A percentile compares a stretch with the other conserved stretches of the same genome.
These are phyloP conservation scores for Elasticomyces elasticus DNA, from an alignment of 495 filamentous ascomycete genomes.

Conservation along the genomic window DNA sequence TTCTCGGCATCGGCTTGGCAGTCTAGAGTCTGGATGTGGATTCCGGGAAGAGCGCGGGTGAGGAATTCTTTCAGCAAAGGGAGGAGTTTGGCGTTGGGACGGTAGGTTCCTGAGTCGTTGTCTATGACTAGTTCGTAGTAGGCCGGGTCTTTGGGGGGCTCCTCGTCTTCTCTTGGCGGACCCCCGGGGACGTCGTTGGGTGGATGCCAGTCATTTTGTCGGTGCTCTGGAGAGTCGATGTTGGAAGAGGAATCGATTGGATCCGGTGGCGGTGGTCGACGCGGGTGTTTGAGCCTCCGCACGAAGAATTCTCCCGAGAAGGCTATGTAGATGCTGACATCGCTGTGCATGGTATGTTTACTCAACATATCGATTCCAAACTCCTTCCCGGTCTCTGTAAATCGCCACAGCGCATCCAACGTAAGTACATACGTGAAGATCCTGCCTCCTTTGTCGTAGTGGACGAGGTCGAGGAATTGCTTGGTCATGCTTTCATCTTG, in stretches of 20 bases:
- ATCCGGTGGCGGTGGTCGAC: conserved; percentile 20
- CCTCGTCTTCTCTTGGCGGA: conserved; percentile 25
- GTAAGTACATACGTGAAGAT: conserved; percentile 91
- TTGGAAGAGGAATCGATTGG: conserved; percentile 6
- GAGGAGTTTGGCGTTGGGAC: conserved; percentile 66
- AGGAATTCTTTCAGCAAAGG: conserved; percentile 61
- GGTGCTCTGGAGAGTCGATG: not conserved
- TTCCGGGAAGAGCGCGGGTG: conserved; percentile 57
- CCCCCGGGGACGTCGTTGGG: conserved; percentile 35
- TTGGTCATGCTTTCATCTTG: conserved; percentile 52
- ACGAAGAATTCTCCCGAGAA: conserved; percentile 92
- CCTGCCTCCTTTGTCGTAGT: conserved; percentile 72
- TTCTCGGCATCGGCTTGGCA: conserved; percentile 55
- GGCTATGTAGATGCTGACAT: conserved; percentile 81
- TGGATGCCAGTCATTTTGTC: conserved; percentile 18
- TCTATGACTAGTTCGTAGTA: conserved; percentile 86
- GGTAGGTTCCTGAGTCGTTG: conserved; percentile 89
- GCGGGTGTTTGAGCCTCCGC: conserved; percentile 45
- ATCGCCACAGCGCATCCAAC: conserved; percentile 72
- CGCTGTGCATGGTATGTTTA: conserved; percentile 93
- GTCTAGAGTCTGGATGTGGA: conserved; percentile 59
- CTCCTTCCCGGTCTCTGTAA: conserved; percentile 90
- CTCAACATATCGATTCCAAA: conserved; percentile 85
- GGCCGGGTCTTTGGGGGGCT: conserved; percentile 44
- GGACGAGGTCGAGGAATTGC: conserved; percentile 76